These are phyloP conservation scores for Dictyostelium discoideum DNA, from an alignment of 78 protist genomes.

Conservation along the genomic window dicty_2.7 NC_007088.5:7171501-7172000, in stretches of 20 bases:
- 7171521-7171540: no score
- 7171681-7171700: background rate
- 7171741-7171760: conserved; percentile 19
- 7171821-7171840: conserved; percentile 47
- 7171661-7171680: background rate
- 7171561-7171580: conserved; percentile 3
- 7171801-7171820: conserved; percentile 33
- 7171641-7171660: background rate
- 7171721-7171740: conserved; percentile 32
- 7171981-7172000: no score
- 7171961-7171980: no score
- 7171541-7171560: background rate
- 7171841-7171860: conserved; percentile 22
- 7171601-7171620: conserved; percentile 7
- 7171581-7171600: background rate
- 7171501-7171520: background rate
- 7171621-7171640: conserved; percentile 1
- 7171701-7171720: background rate
- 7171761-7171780: conserved; percentile 52
- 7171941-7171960: no score
- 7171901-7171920: no score
- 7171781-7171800: conserved; percentile 28
- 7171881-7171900: no score
- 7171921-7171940: no score
- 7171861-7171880: no score